Conservation (phyloP, 1,139 yeast species). For the Candida mesenterica region DNA sequence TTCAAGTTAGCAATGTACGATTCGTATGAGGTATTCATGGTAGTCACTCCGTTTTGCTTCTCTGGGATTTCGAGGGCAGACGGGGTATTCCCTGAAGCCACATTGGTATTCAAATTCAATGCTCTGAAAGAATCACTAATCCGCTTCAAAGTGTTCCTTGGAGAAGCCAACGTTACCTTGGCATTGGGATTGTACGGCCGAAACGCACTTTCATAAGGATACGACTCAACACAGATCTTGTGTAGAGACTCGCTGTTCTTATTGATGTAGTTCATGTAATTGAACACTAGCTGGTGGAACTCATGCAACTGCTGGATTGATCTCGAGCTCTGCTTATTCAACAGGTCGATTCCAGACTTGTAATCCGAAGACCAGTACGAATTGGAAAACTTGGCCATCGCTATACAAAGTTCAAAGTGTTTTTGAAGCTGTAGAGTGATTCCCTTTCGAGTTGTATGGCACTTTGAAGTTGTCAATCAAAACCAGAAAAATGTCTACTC, state of each 20-base stretch:
- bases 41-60: background rate
- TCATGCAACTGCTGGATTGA: conserved; percentile 45
- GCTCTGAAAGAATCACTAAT: conserved; percentile 15
- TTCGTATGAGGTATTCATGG: conserved; percentile 13
- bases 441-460: no score
- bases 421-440: no score
- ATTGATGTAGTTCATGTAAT: conserved; percentile 37
- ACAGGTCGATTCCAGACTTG: conserved; percentile 33
- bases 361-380: conserved; percentile 47
- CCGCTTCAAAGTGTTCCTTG: conserved; percentile 12
- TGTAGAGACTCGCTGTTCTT: conserved; percentile 37
- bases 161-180: conserved; percentile 4
- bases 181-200: conserved; percentile 13
- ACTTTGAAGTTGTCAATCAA: no score
- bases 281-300: conserved; percentile 38
- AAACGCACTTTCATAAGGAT: conserved; percentile 24
- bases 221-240: conserved; percentile 26
- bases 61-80: conserved; percentile 1
- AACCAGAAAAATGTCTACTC: no score
- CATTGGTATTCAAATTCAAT: conserved; percentile 1
- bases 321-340: conserved; percentile 30
- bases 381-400: conserved; percentile 27
- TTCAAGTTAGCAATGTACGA: conserved; percentile 15
- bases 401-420: no score
- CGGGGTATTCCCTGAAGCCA: no score